Percentiles rank a stretch among this genome's conserved stretches.
These are phyloP conservation scores for Ophiosphaerella narmari DNA, from an alignment of 2,329 filamentous ascomycete genomes.

Conservation along the genomic window DNA sequence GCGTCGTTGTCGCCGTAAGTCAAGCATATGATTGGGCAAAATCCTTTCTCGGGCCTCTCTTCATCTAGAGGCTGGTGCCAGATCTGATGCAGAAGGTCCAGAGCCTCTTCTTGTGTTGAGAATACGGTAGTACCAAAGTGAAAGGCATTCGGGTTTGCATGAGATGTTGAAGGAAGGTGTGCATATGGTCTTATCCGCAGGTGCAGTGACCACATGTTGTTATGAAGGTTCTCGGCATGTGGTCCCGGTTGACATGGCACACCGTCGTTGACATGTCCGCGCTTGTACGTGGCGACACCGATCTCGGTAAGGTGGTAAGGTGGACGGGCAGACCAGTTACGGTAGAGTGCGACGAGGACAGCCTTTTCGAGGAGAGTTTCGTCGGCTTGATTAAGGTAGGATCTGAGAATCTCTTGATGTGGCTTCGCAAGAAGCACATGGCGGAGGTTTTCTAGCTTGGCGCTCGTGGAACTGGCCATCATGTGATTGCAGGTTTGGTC, in stretches of 20 bases:
- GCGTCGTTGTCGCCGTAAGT: conserved; percentile 11
- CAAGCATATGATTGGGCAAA: conserved; percentile 19
- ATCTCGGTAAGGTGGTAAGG: conserved; percentile 18
- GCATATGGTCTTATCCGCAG: conserved; percentile 12
- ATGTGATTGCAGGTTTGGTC: background rate
- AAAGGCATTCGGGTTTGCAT: conserved; percentile 8
- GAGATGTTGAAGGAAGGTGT: conserved; percentile 7
- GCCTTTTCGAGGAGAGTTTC: conserved; percentile 9
- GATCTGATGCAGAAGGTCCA: conserved; percentile 10
- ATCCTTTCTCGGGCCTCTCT: conserved; percentile 3
- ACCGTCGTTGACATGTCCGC: background rate
- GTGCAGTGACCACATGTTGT: conserved; percentile 18
- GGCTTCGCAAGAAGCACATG: background rate
- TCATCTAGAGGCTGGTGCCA: conserved; percentile 20
- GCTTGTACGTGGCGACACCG: conserved; percentile 19
- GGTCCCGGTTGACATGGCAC: conserved; percentile 6
- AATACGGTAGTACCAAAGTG: conserved; percentile 22
- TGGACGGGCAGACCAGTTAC: conserved; percentile 9
- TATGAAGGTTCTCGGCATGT: conserved; percentile 18
- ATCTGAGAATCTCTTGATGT: conserved; percentile 5
- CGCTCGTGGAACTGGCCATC: background rate
- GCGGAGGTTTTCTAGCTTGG: conserved; percentile 5
- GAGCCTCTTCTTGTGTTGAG: conserved; percentile 6
- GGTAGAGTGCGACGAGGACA: conserved; percentile 17
- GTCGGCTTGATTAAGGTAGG: conserved; percentile 5